phyloP scores from a whole-genome alignment of 164 flowering plant species.

The Nelumbo lutea region DNA sequence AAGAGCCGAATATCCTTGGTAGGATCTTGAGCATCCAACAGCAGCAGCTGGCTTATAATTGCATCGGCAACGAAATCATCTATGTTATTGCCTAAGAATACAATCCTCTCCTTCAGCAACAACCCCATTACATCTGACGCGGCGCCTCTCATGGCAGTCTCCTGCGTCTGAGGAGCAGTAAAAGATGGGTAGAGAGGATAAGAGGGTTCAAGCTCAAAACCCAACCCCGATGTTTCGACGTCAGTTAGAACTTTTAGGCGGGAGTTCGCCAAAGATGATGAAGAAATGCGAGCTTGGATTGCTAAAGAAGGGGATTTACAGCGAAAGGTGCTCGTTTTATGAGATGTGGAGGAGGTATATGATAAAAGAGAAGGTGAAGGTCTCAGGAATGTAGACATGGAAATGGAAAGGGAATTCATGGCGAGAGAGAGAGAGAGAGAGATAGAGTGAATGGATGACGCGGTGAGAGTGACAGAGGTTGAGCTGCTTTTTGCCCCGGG shows the following conservation, averaged over 20 bases:
- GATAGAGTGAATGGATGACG: too few species aligned
- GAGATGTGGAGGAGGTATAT: slow-evolving; percentile 12
- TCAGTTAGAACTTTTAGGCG: slow-evolving; percentile 5
- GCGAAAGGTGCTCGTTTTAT: slow-evolving; percentile 13
- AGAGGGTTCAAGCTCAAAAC: slow-evolving; percentile 3
- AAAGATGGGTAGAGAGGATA: slow-evolving; percentile 4
- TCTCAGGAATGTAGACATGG: slow-evolving; percentile 24
- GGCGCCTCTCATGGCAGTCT: slow-evolving; percentile 46
- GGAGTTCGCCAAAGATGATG: slow-evolving; percentile 9
- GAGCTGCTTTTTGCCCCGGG: too few species aligned
- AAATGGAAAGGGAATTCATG: slow-evolving; percentile 23
- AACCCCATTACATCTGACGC: slow-evolving; percentile 73
- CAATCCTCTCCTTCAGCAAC: slow-evolving; percentile 71
- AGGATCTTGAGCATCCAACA: slow-evolving; percentile 80
- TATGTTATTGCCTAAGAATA: slow-evolving; percentile 63
- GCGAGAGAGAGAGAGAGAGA: not conserved
- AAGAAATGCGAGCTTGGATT: slow-evolving; percentile 12
- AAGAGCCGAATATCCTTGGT: slow-evolving; percentile 76
- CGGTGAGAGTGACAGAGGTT: too few species aligned
- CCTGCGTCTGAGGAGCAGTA: slow-evolving; percentile 45
- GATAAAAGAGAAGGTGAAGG: slow-evolving; percentile 11
- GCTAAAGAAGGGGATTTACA: slow-evolving; percentile 7
- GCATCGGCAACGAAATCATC: slow-evolving; percentile 89
- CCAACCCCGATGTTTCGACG: slow-evolving; percentile 4
- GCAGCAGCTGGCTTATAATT: slow-evolving; percentile 70